phyloP scores from a whole-genome alignment of 352 stramenopile genomes.

The Globisporangium splendens region DNA sequence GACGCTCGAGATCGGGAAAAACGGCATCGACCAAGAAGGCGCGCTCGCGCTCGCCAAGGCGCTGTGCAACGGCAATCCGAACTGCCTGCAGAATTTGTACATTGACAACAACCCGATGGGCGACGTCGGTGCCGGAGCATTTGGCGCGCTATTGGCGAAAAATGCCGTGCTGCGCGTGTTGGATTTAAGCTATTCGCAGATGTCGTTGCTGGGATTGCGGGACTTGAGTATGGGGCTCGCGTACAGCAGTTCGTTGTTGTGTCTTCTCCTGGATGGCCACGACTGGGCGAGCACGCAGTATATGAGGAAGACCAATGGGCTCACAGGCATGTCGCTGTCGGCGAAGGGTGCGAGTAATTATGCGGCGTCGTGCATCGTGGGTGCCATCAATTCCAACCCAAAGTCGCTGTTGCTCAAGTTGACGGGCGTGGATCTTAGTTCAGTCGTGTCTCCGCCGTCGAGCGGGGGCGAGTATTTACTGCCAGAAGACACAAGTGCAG shows the following conservation, averaged over 20 bases:
- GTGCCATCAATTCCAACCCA: constrained; percentile 62
- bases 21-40: constrained; percentile 64
- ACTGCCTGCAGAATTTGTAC: constrained; percentile 76
- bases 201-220: constrained; percentile 70
- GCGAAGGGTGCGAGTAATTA: constrained; percentile 68
- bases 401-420: constrained; percentile 71
- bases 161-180: constrained; percentile 70
- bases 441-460: constrained; percentile 24
- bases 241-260: constrained; percentile 60
- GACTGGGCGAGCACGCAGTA: constrained; percentile 83
- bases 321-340: constrained; percentile 61
- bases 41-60: constrained; percentile 67
- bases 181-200: constrained; percentile 78
- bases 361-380: constrained; percentile 69
- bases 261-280: constrained; percentile 73
- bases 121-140: constrained; percentile 59
- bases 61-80: constrained; percentile 31
- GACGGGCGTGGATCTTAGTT: constrained; percentile 66
- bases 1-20: constrained; percentile 80
- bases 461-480: too few species aligned
- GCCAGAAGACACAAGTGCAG: background rate
- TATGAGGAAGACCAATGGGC: constrained; percentile 67
- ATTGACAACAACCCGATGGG: constrained; percentile 85
- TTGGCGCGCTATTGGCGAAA: constrained; percentile 65
- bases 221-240: constrained; percentile 67